Evolutionary conservation across 1,284 basidiomycete genomes (phyloP).

Genomic region (Cutaneotrichosporon arboriforme): DNA sequence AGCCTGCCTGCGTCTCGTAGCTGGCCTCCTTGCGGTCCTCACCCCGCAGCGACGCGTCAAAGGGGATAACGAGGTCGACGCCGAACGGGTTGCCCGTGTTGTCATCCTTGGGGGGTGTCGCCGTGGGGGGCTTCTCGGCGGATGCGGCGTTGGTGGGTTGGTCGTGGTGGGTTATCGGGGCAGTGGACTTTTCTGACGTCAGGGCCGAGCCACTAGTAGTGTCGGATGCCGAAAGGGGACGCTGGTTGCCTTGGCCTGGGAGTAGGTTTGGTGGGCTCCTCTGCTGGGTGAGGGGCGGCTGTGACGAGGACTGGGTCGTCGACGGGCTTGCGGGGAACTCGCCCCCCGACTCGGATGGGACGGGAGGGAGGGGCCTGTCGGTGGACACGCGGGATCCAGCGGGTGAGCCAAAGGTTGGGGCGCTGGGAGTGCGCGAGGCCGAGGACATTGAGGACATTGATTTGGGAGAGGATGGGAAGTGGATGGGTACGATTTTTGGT

Average conservation of each 20-base stretch:
- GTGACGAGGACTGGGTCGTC: too few species aligned
- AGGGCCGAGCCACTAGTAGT: too few species aligned
- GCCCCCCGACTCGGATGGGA: too few species aligned
- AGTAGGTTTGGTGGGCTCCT: too few species aligned
- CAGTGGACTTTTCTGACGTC: too few species aligned
- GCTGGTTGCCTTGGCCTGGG: too few species aligned
- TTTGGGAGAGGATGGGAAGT: not conserved
- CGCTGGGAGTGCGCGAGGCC: too few species aligned
- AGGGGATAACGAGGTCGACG: constrained; percentile 46
- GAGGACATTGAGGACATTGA: not conserved
- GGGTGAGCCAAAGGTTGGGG: too few species aligned
- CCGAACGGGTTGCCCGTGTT: constrained; percentile 33
- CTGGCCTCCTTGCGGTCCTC: not conserved
- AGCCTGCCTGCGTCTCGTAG: constrained; percentile 32
- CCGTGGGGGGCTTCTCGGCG: not conserved
- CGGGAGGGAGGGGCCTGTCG: not conserved
- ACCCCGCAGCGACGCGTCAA: not conserved
- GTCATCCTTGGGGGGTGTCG: not conserved
- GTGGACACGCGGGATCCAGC: not conserved
- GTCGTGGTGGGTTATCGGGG: too few species aligned
- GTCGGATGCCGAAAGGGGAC: too few species aligned
- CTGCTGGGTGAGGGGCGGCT: too few species aligned
- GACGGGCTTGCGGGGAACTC: too few species aligned
- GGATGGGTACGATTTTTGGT: not conserved
- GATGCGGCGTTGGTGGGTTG: not conserved